A percentile compares a stretch with the other conserved stretches of the same genome.
phyloP scores from a whole-genome alignment of 352 stramenopile species.

The Pythium scleroteichum region DNA sequence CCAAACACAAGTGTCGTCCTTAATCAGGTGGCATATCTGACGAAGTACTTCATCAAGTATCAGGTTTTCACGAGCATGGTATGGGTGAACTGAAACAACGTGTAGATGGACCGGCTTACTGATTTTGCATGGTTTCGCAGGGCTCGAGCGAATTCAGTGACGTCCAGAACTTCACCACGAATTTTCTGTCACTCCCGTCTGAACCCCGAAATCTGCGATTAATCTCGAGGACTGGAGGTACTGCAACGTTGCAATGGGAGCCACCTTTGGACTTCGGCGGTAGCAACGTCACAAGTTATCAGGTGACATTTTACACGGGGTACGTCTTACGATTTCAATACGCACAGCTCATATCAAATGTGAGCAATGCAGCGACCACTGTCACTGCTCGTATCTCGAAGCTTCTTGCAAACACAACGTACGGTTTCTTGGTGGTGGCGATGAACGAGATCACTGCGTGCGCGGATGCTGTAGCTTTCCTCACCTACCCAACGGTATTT shows the following conservation, averaged over 20 bases:
- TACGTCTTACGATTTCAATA: constrained; percentile 36
- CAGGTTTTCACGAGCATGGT: constrained; percentile 41
- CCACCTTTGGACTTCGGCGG: constrained; percentile 59
- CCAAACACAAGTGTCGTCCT: constrained; percentile 23
- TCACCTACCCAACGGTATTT: constrained; percentile 38
- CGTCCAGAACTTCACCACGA: constrained; percentile 31
- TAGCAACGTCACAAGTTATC: constrained; percentile 45
- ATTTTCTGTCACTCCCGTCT: constrained; percentile 44
- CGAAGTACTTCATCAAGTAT: constrained; percentile 50
- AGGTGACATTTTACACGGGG: constrained; percentile 45
- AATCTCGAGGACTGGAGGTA: constrained; percentile 36
- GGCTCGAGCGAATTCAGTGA: constrained; percentile 53
- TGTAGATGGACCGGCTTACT: too few species aligned
- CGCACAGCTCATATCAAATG: constrained; percentile 31
- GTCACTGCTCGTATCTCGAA: constrained; percentile 41
- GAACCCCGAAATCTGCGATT: constrained; percentile 35
- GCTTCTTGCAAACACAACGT: constrained; percentile 48
- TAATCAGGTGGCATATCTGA: constrained; percentile 38
- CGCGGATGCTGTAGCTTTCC: constrained; percentile 27
- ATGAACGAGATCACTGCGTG: constrained; percentile 63
- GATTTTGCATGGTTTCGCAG: constrained; percentile 29
- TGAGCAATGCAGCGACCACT: constrained; percentile 23
- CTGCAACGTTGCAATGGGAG: constrained; percentile 43
- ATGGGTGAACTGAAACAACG: too few species aligned
- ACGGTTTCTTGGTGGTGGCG: constrained; percentile 50